Percentiles rank a stretch among this genome's conserved stretches.
Conservation (phyloP, 2,329 filamentous ascomycete genomes). For the Plenodomus lindquistii region DNA sequence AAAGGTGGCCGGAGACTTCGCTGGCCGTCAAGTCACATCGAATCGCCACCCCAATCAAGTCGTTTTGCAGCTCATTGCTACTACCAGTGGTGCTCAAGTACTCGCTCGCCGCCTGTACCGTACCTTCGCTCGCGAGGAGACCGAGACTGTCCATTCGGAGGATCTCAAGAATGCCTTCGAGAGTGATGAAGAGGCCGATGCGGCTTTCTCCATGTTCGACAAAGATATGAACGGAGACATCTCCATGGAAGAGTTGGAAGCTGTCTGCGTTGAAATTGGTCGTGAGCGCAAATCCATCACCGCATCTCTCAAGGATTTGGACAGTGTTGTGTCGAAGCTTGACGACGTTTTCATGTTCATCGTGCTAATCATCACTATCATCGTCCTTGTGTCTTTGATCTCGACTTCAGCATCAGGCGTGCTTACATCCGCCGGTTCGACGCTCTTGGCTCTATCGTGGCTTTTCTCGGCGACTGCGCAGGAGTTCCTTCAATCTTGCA, state of each 20-base stretch:
- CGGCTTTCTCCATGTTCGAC: constrained; percentile 90
- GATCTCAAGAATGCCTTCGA: constrained; percentile 80
- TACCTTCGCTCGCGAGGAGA: constrained; percentile 75
- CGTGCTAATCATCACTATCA: constrained; percentile 75
- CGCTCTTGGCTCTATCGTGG: constrained; percentile 89
- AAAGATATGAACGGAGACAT: constrained; percentile 97
- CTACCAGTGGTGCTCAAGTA: constrained; percentile 74
- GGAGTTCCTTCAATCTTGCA: constrained; percentile 89
- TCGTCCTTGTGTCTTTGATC: constrained; percentile 87
- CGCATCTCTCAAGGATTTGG: constrained; percentile 89
- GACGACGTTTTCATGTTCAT: constrained; percentile 89
- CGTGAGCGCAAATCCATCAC: constrained; percentile 94
- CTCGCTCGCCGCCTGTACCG: constrained; percentile 87
- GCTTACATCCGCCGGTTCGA: constrained; percentile 84
- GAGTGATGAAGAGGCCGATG: constrained; percentile 82
- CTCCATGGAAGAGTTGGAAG: constrained; percentile 90
- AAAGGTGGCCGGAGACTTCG: constrained; percentile 88
- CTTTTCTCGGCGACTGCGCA: constrained; percentile 90
- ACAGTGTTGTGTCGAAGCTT: constrained; percentile 88
- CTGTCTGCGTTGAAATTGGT: constrained; percentile 91
- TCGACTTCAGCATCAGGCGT: constrained; percentile 89
- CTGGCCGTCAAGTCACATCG: constrained; percentile 69
- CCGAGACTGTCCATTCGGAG: constrained; percentile 75
- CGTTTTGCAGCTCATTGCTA: constrained; percentile 74
- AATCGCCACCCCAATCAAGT: constrained; percentile 84